phyloP scores from a whole-genome alignment of 805 yeast species.

The Teunomyces gatunensis region DNA sequence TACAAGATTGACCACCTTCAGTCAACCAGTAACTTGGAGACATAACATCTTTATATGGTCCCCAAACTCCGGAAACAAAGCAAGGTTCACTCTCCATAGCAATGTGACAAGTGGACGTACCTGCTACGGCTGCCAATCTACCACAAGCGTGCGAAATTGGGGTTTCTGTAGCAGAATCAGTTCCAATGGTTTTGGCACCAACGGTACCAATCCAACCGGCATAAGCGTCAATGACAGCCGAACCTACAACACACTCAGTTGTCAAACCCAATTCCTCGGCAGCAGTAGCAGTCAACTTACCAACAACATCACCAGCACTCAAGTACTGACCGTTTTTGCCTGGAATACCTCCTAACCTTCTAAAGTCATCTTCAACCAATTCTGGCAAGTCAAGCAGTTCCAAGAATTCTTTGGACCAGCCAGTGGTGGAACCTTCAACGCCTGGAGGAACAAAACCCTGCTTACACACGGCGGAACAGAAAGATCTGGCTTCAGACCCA shows the following conservation, averaged over 20 bases:
- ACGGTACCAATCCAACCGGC: conserved; percentile 99
- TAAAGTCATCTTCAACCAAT: conserved; percentile 71
- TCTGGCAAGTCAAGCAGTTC: conserved; percentile 68
- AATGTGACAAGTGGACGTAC: conserved; percentile 96
- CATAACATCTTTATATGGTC: conserved; percentile 92
- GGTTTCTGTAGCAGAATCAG: conserved; percentile 36
- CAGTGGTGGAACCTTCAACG: conserved; percentile 78
- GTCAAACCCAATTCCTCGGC: conserved; percentile 85
- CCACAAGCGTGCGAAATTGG: conserved; percentile 68
- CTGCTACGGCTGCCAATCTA: conserved; percentile 95
- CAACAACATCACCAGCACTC: conserved; percentile 89
- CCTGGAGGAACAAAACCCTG: conserved; percentile 94
- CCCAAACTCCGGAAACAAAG: conserved; percentile 97
- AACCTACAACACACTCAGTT: conserved; percentile 78
- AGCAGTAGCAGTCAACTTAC: conserved; percentile 60
- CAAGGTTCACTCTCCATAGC: conserved; percentile 80
- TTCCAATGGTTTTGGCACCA: conserved; percentile 65
- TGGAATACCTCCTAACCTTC: conserved; percentile 80
- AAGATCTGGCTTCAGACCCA: conserved; percentile 81
- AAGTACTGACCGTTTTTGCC: conserved; percentile 68
- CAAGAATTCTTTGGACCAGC: conserved; percentile 87
- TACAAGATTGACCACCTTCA: conserved; percentile 98
- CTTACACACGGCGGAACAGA: conserved; percentile 89
- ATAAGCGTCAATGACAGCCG: conserved; percentile 96
- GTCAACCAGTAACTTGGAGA: conserved; percentile 93